Evolutionary conservation across 2,329 filamentous ascomycete genomes (phyloP).

Genomic region (Byssoonygena ceratinophila): DNA sequence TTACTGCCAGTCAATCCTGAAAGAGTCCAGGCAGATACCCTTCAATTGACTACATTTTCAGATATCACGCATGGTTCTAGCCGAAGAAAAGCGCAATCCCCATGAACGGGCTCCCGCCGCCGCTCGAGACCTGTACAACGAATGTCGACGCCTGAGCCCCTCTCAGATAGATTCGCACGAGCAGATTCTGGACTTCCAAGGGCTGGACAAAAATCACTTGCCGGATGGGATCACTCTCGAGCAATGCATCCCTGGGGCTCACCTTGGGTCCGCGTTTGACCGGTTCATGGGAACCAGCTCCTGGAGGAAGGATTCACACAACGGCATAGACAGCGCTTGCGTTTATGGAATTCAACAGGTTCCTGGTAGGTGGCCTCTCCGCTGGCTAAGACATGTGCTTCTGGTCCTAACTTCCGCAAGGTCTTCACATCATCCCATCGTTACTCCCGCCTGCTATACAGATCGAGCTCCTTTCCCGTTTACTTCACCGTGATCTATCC

Average conservation of each 20-base stretch:
- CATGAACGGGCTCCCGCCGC: slow-evolving; percentile 64
- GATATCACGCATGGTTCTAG: neutral
- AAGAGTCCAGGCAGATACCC: neutral
- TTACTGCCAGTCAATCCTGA: neutral
- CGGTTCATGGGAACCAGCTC: slow-evolving; percentile 21
- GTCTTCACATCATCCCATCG: slow-evolving; percentile 65
- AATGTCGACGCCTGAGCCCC: slow-evolving; percentile 52
- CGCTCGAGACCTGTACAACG: slow-evolving; percentile 64
- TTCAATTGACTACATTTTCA: neutral
- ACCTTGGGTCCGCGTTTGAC: slow-evolving; percentile 26
- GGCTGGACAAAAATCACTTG: slow-evolving; percentile 28
- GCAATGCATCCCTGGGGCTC: slow-evolving; percentile 23
- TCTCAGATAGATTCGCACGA: slow-evolving; percentile 43
- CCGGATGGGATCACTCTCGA: slow-evolving; percentile 23
- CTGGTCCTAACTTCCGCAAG: slow-evolving; percentile 38
- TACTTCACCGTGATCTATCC: slow-evolving; percentile 68
- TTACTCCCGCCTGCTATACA: slow-evolving; percentile 63
- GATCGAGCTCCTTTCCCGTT: slow-evolving; percentile 54
- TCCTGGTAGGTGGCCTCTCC: slow-evolving; percentile 27
- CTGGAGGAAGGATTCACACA: slow-evolving; percentile 8
- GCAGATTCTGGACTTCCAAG: slow-evolving; percentile 47
- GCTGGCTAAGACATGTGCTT: neutral
- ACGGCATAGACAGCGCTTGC: slow-evolving; percentile 23
- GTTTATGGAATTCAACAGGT: slow-evolving; percentile 29
- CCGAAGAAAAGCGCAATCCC: slow-evolving; percentile 53